phyloP scores from a whole-genome alignment of 495 filamentous ascomycete genomes.

The Niebla homalea region DNA sequence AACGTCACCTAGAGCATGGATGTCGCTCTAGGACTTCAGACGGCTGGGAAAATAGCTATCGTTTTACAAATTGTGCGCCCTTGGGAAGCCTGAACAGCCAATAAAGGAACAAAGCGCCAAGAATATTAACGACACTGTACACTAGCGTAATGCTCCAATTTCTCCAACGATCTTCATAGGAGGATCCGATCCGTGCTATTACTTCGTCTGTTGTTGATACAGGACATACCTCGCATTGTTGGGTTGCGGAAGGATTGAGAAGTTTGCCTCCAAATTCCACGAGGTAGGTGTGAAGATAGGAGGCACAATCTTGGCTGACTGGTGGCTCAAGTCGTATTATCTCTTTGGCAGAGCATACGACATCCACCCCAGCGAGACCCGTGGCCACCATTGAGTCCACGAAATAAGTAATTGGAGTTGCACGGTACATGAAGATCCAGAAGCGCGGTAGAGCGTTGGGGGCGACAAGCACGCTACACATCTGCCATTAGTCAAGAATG shows the following conservation, averaged over 20 bases:
- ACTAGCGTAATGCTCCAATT: conserved; percentile 56
- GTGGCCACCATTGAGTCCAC: conserved; percentile 50
- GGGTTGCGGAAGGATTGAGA: conserved; percentile 32
- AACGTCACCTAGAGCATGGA: too few species aligned
- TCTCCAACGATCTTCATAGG: conserved; percentile 53
- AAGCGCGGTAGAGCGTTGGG: conserved; percentile 50
- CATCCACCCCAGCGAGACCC: conserved; percentile 43
- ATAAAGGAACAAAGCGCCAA: conserved; percentile 56
- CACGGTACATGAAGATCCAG: conserved; percentile 77
- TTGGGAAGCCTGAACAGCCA: conserved; percentile 71
- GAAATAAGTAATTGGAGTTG: conserved; percentile 62
- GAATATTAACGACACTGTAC: conserved; percentile 62
- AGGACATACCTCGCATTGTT: conserved; percentile 50
- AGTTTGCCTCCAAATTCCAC: conserved; percentile 40
- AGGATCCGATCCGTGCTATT: conserved; percentile 33
- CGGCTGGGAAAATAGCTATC: too few species aligned
- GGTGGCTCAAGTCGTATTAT: conserved; percentile 40
- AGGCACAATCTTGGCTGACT: conserved; percentile 33
- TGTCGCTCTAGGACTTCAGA: too few species aligned
- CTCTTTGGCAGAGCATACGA: conserved; percentile 47
- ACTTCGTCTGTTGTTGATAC: conserved; percentile 48
- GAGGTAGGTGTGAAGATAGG: conserved; percentile 45
- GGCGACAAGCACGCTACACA: conserved; percentile 46
- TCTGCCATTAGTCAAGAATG: neutral
- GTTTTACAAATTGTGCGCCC: too few species aligned